Base-by-base conservation (phyloP, 768 basidiomycete species). In the Tulasnella sp. region DNA sequence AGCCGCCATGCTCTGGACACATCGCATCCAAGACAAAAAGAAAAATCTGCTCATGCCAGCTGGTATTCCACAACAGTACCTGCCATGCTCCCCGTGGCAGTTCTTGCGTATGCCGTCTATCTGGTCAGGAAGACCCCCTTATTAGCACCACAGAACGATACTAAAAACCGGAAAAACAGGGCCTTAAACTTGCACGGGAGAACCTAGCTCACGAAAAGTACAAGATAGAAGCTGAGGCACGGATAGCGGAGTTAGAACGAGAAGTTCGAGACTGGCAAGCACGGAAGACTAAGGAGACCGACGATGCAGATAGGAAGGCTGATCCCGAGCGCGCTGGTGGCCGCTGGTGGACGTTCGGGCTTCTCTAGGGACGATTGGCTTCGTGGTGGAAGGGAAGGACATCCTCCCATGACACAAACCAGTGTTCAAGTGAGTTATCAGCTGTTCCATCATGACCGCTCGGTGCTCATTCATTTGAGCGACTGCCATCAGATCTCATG, bases 201-300 rank as follows among this genome's bases (percentile, higher is more conserved):
- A n/a, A 70, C 29, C 40, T 77, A 23, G 70, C 77, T 44, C 77
- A 77, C 51, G 77, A 77, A 46, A 77, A 77, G 70, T 71, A 77
- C 69, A 46, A 70, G 40, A 51, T 70, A 37, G 40, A 70, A 44
- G 77, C 77, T 1, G 77, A 77, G 42, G 77, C 23, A 29, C 35
- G 70, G 46, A 72, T 77, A 29, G 44, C 67, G 23, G 61, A 26
- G 29, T 57, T 77, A 29, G 77, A 77, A 57, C 35, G 42, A 72
- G 77, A 71, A 70, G 40, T 77, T 15, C 26, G 13, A 44, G 46
- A 72, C 23, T 77, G 77, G 77, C 67, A 72, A 72, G 77, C 3
- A 70, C 15, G 40, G 48, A 71, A 71, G 39, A 3, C 37, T 23
- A 40, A 6, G 15, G 46, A 77, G 26, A 35, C 20, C 39, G 69